phyloP scores from a whole-genome alignment of 176 grass and related monocot species.

The Coix lacrymajobi region DNA sequence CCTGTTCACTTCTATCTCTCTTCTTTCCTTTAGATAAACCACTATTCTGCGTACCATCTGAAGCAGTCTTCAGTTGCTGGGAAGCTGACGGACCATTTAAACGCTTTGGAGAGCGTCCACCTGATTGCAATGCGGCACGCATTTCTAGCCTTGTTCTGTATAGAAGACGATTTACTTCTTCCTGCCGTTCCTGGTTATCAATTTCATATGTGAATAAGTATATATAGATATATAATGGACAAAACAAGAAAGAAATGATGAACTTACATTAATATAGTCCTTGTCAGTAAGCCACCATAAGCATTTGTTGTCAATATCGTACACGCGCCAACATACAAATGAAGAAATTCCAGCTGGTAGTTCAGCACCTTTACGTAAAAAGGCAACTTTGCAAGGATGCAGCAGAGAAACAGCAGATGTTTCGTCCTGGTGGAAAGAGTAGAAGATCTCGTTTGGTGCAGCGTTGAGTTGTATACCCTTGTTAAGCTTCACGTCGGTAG shows the following conservation, averaged over 20 bases:
- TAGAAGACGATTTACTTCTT: slow-evolving; percentile 75
- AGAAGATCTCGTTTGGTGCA: slow-evolving; percentile 82
- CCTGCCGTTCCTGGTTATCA: slow-evolving; percentile 74
- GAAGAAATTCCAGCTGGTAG: slow-evolving; percentile 65
- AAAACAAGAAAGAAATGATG: background rate
- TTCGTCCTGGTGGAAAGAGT: slow-evolving; percentile 85
- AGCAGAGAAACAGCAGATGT: slow-evolving; percentile 75
- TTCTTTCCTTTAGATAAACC: slow-evolving; percentile 75
- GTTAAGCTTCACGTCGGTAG: slow-evolving; percentile 66
- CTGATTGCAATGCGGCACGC: slow-evolving; percentile 84
- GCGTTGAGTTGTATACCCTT: slow-evolving; percentile 58
- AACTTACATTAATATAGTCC: slow-evolving; percentile 92
- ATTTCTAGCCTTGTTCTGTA: slow-evolving; percentile 78
- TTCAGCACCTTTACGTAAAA: slow-evolving; percentile 72
- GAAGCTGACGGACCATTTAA: slow-evolving; percentile 48
- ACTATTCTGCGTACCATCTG: slow-evolving; percentile 59
- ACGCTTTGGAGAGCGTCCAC: slow-evolving; percentile 65
- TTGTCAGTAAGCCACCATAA: slow-evolving; percentile 95
- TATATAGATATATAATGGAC: slow-evolving; percentile 25
- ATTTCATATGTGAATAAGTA: slow-evolving; percentile 24
- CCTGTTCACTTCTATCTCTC: slow-evolving; percentile 71
- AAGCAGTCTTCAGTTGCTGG: slow-evolving; percentile 59
- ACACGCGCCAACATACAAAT: slow-evolving; percentile 76
- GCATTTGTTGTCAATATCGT: slow-evolving; percentile 85
- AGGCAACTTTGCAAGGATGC: slow-evolving; percentile 91